These are phyloP conservation scores for Fraxinus nigra DNA, from an alignment of 305 asterid genomes.

Conservation along the genomic window DNA sequence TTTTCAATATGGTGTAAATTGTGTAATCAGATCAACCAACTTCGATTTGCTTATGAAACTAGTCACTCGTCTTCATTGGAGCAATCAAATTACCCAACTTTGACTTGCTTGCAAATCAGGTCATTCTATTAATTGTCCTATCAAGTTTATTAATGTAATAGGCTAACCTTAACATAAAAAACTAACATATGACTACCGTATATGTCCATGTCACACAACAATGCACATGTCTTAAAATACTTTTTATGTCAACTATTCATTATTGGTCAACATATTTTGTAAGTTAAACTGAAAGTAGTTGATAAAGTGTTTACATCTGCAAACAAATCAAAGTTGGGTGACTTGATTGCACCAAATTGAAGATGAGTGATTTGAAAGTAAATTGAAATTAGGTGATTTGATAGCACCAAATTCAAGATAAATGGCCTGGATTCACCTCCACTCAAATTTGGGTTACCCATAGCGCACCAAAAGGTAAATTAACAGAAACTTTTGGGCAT, in stretches of 20 bases:
- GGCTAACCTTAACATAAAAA: no score
- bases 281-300: background rate
- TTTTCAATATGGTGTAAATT: background rate
- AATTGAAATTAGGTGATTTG: no score
- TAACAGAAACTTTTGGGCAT: background rate
- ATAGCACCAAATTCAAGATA: no score
- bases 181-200: background rate
- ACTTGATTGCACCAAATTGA: background rate
- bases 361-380: background rate
- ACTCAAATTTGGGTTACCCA: background rate
- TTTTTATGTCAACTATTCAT: background rate
- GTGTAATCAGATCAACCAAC: background rate
- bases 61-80: background rate
- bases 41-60: background rate
- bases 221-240: background rate
- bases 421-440: background rate
- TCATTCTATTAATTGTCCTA: background rate
- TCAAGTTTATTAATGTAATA: background rate
- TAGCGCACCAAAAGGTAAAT: background rate
- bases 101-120: background rate
- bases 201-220: background rate
- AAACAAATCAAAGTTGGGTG: background rate
- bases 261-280: background rate
- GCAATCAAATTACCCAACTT: background rate
- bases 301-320: background rate